These are phyloP conservation scores for Rhododendron molle DNA, from an alignment of 148 eudicot genomes.

Conservation along the genomic window DNA sequence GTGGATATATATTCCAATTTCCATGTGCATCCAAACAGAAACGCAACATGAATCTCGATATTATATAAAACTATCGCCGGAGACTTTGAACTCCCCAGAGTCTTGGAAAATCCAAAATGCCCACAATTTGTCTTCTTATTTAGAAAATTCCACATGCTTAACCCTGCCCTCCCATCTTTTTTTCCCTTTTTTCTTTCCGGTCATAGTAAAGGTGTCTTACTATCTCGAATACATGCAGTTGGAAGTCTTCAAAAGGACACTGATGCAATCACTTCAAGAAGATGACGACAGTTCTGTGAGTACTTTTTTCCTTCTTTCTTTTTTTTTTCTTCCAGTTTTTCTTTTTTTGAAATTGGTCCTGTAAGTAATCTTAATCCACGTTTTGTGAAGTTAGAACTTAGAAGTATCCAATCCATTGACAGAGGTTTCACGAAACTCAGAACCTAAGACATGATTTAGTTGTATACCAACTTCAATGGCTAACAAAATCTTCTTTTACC, in stretches of 20 bases:
- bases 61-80: not conserved
- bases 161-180: not conserved
- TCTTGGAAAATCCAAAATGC: not conserved
- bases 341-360: conserved; percentile 19
- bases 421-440: not conserved
- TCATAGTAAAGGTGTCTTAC: not conserved
- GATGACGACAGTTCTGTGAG: conserved; percentile 78
- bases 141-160: not conserved
- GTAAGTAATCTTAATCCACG: conserved; percentile 32
- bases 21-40: not conserved
- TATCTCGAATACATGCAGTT: conserved; percentile 41
- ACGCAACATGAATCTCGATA: not conserved
- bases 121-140: not conserved
- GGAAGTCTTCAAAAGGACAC: conserved; percentile 84
- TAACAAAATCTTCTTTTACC: conserved; percentile 4
- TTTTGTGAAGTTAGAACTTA: not conserved
- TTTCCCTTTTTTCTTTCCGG: not conserved
- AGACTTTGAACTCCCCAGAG: not conserved
- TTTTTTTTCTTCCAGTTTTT: too few relatives aligned
- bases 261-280: conserved; percentile 87
- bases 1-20: not conserved
- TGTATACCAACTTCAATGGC: not conserved
- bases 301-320: not conserved
- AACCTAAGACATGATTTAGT: not conserved
- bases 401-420: not conserved